Evolutionary conservation across 805 yeast species (phyloP), one percentile per base, ranked within the genome.

Genomic region (Yarrowia hollandica): DNA sequence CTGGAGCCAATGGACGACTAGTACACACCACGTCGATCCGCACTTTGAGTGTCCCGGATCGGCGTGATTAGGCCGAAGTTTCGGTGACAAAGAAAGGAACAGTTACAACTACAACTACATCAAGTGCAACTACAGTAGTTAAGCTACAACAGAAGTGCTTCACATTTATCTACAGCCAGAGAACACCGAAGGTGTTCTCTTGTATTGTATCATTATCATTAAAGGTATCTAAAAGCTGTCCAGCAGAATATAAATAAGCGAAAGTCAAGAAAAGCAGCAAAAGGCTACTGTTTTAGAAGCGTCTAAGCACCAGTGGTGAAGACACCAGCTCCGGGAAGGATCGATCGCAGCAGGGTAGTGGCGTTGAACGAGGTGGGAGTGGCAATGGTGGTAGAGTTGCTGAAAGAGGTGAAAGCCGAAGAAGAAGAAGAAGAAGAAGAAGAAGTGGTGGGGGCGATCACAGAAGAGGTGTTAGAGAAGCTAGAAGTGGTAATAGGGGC

Each of bases 291-390:
- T 41, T 41, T 41, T 41, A 41, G 31, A n/a, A n/a, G n/a, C n/a
- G n/a, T n/a, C 30, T 44, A 44, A 44, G 52, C 52, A 30, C 52
- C 52, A 35, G 52, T 44, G 35, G 52, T 44, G 52, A 44, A 44
- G 9, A 30, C 52, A 19, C 52, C 52, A 28, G 52, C 35, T 44
- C 52, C 52, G 5, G 52, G n/a, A 2, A 9, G 52, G 26, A 44
- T 28, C 34, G 52, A 44, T 4, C 52, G 52, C 52, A 44, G 52
- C 35, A 44, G 25, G n/a, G 52, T 44, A 16, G 52, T 44, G 12
- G 34, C 52, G 52, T 44, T 44, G 52, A 28, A 44, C 12, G 52
- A 44, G n/a, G 52, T 28, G 10, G 52, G 35, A 30, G 26, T 14
- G 23, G 52, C 52, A 5, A 19, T 14, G 34, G 52, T n/a, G 19